A percentile compares a stretch with the other conserved stretches of the same genome.
phyloP scores from a whole-genome alignment of 768 basidiomycete genomes.

The Pleurotus tuber-regium region DNA sequence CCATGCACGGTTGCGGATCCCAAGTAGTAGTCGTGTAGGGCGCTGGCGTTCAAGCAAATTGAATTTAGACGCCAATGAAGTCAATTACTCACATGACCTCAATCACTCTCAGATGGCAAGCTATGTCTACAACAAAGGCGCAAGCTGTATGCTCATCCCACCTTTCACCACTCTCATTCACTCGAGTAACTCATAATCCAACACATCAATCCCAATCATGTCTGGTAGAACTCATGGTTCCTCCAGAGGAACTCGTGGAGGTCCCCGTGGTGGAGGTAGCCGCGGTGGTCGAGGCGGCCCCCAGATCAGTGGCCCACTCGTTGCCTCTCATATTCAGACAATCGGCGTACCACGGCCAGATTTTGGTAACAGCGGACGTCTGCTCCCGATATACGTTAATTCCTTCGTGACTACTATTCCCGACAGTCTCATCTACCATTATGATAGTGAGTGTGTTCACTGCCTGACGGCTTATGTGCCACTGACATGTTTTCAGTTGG shows the following conservation, averaged over 20 bases:
- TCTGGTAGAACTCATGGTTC: neutral
- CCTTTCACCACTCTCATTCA: neutral
- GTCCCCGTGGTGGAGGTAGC: slow-evolving; percentile 27
- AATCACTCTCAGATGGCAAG: neutral
- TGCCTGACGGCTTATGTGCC: slow-evolving; percentile 6
- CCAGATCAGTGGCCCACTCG: slow-evolving; percentile 23
- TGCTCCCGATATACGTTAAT: slow-evolving; percentile 47
- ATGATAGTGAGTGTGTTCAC: slow-evolving; percentile 58
- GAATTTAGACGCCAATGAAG: too few relatives aligned
- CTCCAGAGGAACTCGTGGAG: slow-evolving; percentile 31
- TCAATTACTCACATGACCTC: slow-evolving; percentile 10
- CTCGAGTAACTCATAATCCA: too few relatives aligned
- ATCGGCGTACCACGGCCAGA: slow-evolving; percentile 69
- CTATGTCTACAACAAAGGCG: neutral
- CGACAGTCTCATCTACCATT: slow-evolving; percentile 66
- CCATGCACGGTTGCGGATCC: too few relatives aligned
- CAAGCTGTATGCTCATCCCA: neutral
- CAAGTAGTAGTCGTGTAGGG: neutral
- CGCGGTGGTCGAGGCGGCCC: slow-evolving; percentile 8
- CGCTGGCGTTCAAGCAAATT: too few relatives aligned
- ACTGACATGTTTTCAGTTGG: slow-evolving; percentile 32
- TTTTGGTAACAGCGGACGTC: slow-evolving; percentile 55
- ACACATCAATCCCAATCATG: too few relatives aligned
- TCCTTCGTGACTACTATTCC: slow-evolving; percentile 65
- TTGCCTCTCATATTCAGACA: slow-evolving; percentile 41